phyloP scores from a whole-genome alignment of 352 stramenopile genomes.

The Phytophthora parvispora region DNA sequence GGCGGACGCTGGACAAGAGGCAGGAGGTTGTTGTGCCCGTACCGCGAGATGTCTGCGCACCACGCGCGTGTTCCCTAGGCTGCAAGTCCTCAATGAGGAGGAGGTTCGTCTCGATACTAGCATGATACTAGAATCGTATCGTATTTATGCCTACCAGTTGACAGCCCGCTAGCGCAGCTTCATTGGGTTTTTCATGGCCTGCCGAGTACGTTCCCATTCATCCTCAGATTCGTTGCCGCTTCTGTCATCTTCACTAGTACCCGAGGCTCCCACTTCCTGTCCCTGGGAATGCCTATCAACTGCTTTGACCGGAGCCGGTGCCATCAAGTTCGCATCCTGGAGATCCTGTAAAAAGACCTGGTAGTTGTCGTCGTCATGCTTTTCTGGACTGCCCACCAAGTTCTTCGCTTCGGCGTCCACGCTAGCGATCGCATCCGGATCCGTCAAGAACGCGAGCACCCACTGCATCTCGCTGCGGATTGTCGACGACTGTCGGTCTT shows the following conservation, averaged over 20 bases:
- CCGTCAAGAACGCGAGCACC: conserved; percentile 70
- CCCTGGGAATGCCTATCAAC: conserved; percentile 1
- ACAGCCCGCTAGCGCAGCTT: conserved; percentile 12
- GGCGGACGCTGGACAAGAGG: no score
- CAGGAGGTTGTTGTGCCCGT: no score
- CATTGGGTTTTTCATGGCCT: conserved; percentile 36
- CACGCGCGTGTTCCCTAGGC: no score
- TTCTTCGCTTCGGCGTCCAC: conserved; percentile 69
- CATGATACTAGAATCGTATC: conserved; percentile 48
- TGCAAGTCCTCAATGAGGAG: conserved; percentile 68
- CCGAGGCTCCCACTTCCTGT: conserved; percentile 3
- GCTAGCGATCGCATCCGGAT: conserved; percentile 55
- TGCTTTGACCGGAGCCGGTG: conserved; percentile 17
- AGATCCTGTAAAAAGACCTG: conserved; percentile 76
- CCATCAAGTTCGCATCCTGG: conserved; percentile 57
- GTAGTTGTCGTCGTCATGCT: conserved; percentile 77
- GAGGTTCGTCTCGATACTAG: conserved; percentile 61
- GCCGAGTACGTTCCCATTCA: conserved; percentile 51
- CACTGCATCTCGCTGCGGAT: conserved; percentile 74
- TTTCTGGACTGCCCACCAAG: conserved; percentile 45
- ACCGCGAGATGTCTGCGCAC: no score
- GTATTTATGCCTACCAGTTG: conserved; percentile 9
- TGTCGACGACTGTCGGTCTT: not conserved
- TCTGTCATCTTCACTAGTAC: conserved; percentile 24
- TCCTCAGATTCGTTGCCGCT: conserved; percentile 23